Evolutionary conservation across 345 rosid species (phyloP).

Genomic region (Sonneratia caseolaris): DNA sequence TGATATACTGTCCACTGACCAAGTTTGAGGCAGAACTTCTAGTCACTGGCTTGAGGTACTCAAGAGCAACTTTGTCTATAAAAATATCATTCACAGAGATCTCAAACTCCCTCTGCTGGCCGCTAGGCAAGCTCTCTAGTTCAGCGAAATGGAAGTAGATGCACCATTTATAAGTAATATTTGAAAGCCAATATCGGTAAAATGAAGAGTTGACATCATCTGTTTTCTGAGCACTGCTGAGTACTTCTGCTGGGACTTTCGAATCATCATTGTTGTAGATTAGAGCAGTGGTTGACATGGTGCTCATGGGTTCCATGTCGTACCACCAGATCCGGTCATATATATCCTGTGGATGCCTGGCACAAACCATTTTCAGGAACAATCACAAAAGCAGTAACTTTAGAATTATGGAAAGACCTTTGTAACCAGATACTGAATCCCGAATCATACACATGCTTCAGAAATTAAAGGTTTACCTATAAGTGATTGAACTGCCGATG

Average conservation of each 20-base stretch:
- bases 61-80: not conserved
- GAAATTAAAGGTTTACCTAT: not conserved
- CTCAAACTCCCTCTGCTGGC: constrained; percentile 7
- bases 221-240: not conserved
- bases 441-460: not conserved
- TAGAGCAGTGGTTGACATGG: not conserved
- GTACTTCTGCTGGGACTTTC: constrained; percentile 2
- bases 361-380: not conserved
- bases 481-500: not conserved
- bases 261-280: not conserved
- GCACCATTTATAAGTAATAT: not conserved
- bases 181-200: not conserved
- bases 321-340: constrained; percentile 13
- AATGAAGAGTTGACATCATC: not conserved
- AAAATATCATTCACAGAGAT: not conserved
- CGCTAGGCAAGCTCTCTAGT: not conserved
- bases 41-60: constrained; percentile 15
- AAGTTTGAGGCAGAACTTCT: not conserved
- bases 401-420: too few species aligned
- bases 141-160: constrained; percentile 21
- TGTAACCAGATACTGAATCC: too few species aligned
- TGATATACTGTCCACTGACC: not conserved
- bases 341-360: constrained; percentile 15
- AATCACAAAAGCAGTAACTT: not conserved
- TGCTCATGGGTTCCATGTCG: not conserved